Base-by-base conservation (phyloP, 2,329 filamentous ascomycete species). In the Curvularia sp. region DNA sequence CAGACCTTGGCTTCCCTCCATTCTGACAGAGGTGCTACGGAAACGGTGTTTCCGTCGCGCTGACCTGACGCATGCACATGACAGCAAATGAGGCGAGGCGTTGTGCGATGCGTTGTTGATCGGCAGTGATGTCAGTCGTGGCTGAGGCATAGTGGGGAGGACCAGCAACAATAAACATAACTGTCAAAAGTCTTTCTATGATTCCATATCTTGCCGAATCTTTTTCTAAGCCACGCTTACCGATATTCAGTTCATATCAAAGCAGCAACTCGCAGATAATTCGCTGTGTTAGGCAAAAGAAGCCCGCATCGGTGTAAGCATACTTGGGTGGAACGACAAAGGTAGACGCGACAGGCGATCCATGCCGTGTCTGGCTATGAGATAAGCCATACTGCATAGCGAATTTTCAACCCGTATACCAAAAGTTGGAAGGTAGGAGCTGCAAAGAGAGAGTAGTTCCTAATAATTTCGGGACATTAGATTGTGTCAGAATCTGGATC, bases 81-180 rank as follows among this genome's bases (percentile, higher is more conserved):
- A 18, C 52, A 62, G 57, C 60, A 61, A 55, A 55, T 58, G 31
- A 30, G 30, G 38, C 48, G 54, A 52, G 49, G 49, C 8, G 49
- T 47, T 42, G 35, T 43, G 55, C 39, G 48, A 61, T 59, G 59
- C 48, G 55, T 46, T 55, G 55, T 58, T 38, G 51, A 61, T 58
- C 55, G 33, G 26, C 47, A 26, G 50, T 58, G 46, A 58, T 60
- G 58, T 58, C 46, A 58, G 41, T 28, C 28, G 52, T 54, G 58
- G 63, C 57, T 60, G 58, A 49, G 52, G 49, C 47, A 39, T 48
- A 44, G 33, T 55, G 26, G 48, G 20, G 55, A 49, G n/a, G 35
- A 51, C 58, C 55, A 44, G 38, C 33, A 41, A 44, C 46, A 49
- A 22, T 51, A 13, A 22, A 61, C 51, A 50, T 55, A 31, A 28